Evolutionary conservation across 345 rosid genomes (phyloP).

Genomic region (Xanthoceras sorbifolium): DNA sequence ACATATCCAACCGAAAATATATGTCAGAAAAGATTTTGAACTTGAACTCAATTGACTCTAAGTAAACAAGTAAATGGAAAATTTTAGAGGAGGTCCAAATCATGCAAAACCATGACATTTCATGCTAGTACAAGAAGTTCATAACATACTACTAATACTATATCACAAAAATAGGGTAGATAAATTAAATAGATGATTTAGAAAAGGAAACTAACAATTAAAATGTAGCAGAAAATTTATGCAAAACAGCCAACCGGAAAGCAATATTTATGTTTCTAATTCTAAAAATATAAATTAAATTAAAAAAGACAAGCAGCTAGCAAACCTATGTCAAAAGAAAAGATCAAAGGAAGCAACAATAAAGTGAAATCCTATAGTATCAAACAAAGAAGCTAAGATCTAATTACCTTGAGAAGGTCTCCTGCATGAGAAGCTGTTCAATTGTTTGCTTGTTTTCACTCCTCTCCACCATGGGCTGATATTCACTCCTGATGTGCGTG

Average conservation of each 20-base stretch:
- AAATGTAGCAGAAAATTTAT: background rate
- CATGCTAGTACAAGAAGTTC: background rate
- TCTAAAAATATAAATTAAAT: background rate
- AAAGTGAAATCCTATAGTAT: constrained; percentile 13
- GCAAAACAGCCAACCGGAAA: background rate
- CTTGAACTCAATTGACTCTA: background rate
- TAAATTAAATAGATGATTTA: background rate
- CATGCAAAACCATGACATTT: background rate
- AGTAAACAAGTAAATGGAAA: background rate
- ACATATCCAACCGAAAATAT: background rate
- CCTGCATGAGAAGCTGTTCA: constrained; percentile 74
- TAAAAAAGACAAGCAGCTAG: background rate
- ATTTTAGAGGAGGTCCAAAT: background rate
- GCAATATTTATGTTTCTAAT: background rate
- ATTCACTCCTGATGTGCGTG: constrained; percentile 28
- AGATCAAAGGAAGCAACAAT: background rate
- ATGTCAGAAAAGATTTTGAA: background rate
- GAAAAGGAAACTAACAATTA: background rate
- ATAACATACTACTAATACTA: background rate
- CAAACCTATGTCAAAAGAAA: constrained; percentile 8
- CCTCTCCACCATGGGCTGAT: constrained; percentile 33
- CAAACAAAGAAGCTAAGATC: constrained; percentile 7
- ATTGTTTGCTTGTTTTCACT: constrained; percentile 59
- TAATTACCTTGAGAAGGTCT: constrained; percentile 83
- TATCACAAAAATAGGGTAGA: background rate